Conservation (phyloP, 257 asterid species). For the Primulina huaijiensis region DNA sequence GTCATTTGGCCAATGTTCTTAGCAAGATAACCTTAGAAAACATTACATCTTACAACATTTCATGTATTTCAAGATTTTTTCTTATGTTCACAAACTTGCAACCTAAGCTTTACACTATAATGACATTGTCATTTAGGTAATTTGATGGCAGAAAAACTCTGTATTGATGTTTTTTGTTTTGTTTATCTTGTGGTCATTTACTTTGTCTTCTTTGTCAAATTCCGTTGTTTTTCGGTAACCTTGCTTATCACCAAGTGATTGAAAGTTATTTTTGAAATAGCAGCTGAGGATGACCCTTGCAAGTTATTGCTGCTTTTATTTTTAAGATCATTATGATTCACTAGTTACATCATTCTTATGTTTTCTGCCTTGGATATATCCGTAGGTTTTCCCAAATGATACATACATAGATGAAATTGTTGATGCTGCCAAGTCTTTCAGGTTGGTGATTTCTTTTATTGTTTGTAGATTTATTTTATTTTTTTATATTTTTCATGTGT, state of each 20-base stretch:
- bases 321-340: not conserved
- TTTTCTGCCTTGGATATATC: slow-evolving; percentile 21
- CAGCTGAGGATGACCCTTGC: not conserved
- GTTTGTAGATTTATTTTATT: slow-evolving; percentile 1
- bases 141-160: not conserved
- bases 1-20: not conserved
- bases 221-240: slow-evolving; percentile 7
- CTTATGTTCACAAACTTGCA: not conserved
- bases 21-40: not conserved
- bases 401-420: slow-evolving; percentile 62
- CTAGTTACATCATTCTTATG: slow-evolving; percentile 7
- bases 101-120: not conserved
- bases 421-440: slow-evolving; percentile 59
- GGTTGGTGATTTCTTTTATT: slow-evolving; percentile 39
- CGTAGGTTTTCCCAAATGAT: slow-evolving; percentile 86
- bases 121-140: slow-evolving; percentile 9
- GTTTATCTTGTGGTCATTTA: not conserved
- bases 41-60: too few relatives aligned
- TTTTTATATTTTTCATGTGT: slow-evolving; percentile 23
- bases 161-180: slow-evolving; percentile 11
- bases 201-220: slow-evolving; percentile 3
- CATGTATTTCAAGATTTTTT: not conserved
- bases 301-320: not conserved
- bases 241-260: not conserved
- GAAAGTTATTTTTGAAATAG: not conserved